Percentiles rank a stretch among this genome's conserved stretches.
Evolutionary conservation across 345 rosid species (phyloP).

Genomic region (Euphorbia pulcherrima): DNA sequence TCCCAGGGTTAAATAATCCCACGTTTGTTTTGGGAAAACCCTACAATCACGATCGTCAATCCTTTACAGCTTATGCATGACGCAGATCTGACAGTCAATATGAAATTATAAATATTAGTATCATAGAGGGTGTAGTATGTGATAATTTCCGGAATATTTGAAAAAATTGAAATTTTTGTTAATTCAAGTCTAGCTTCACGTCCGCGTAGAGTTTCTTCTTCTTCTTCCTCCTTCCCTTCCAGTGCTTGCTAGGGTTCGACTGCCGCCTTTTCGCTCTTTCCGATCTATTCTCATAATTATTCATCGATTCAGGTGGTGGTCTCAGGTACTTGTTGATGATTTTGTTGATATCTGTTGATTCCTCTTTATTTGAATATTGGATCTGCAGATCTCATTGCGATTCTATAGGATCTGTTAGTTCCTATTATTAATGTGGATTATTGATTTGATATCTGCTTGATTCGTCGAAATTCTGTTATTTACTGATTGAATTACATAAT

Average conservation of each 20-base stretch:
- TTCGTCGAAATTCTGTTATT: neutral
- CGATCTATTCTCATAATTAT: constrained; percentile 13
- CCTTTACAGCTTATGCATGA: neutral
- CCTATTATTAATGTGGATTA: too few relatives aligned
- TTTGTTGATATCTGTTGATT: neutral
- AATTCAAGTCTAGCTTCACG: constrained; percentile 16
- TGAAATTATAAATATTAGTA: too few relatives aligned
- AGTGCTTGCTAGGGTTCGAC: constrained; percentile 32
- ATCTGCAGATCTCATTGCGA: neutral
- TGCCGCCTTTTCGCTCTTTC: constrained; percentile 29
- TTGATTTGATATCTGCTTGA: neutral
- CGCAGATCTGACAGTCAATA: neutral
- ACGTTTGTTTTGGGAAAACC: neutral
- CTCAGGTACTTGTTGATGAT: neutral
- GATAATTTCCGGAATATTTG: neutral
- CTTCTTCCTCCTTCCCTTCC: neutral
- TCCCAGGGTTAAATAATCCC: too few relatives aligned
- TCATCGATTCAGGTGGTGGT: constrained; percentile 3
- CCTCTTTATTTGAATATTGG: constrained; percentile 16
- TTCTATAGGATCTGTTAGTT: neutral
- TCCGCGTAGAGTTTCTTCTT: constrained; percentile 19
- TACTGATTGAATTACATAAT: neutral
- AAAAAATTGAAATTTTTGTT: neutral
- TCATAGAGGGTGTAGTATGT: neutral
- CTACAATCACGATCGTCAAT: neutral